These are phyloP conservation scores for Ettlia oleoabundans DNA, from an alignment of 139 green algal species.

Conservation along the genomic window DNA sequence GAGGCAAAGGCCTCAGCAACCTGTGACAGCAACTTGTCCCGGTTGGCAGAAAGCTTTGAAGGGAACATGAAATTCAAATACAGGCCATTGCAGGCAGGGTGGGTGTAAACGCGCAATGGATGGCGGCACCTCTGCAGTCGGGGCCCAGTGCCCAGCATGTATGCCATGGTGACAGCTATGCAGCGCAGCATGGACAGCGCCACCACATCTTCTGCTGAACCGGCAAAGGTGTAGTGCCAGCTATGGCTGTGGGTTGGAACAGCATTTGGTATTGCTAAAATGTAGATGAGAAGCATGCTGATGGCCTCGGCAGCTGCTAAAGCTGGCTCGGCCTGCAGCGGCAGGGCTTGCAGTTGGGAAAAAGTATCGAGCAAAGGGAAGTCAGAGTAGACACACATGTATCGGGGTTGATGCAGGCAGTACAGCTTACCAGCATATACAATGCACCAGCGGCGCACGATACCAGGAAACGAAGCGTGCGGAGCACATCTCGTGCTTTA, in stretches of 20 bases:
- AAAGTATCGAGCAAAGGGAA: background rate
- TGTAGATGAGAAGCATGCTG: constrained; percentile 11
- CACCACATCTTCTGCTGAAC: constrained; percentile 31
- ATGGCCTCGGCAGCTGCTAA: constrained; percentile 25
- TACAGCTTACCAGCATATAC: constrained; percentile 4
- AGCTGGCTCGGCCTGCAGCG: background rate
- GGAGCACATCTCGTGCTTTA: no score
- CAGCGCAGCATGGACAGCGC: constrained; percentile 43
- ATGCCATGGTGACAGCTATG: constrained; percentile 47
- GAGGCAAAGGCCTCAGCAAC: no score
- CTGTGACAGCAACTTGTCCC: no score
- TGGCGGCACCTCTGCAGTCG: constrained; percentile 58
- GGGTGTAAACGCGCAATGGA: no score
- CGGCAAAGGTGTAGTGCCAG: constrained; percentile 12
- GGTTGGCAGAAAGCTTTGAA: no score
- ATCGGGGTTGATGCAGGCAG: background rate
- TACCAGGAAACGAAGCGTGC: background rate
- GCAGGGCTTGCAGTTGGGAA: no score
- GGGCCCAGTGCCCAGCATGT: constrained; percentile 44
- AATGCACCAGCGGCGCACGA: background rate
- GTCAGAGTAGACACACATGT: background rate
- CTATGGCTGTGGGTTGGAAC: background rate
- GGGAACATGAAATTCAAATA: no score
- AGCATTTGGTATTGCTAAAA: constrained; percentile 1
- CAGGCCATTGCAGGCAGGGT: no score